Evolutionary conservation across 768 basidiomycete genomes (phyloP).

Genomic region (Imleria badia): DNA sequence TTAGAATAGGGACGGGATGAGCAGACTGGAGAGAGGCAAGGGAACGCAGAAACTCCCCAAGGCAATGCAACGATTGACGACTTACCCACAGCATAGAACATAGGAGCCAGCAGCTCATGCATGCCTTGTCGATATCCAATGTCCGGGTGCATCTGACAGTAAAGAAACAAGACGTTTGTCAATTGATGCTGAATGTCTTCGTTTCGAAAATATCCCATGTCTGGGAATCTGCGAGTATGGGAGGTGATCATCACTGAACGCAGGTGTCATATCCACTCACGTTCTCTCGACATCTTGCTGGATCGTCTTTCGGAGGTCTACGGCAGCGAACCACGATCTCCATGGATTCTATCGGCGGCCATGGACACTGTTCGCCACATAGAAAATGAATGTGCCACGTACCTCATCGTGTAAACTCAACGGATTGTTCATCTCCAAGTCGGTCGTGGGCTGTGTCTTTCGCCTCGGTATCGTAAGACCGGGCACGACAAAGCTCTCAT

Average conservation of each 20-base stretch:
- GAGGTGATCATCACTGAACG: slow-evolving; percentile 1
- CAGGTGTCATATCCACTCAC: slow-evolving; percentile 45
- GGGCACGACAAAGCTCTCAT: slow-evolving; percentile 61
- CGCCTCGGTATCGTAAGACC: slow-evolving; percentile 41
- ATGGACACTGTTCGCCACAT: not conserved
- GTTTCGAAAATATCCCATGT: slow-evolving; percentile 86
- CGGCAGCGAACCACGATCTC: slow-evolving; percentile 88
- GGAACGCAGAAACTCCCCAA: slow-evolving; percentile 6
- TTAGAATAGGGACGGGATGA: slow-evolving; percentile 20
- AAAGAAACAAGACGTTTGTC: slow-evolving; percentile 86
- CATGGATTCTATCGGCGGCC: slow-evolving; percentile 81
- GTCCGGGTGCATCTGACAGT: slow-evolving; percentile 72
- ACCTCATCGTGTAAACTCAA: slow-evolving; percentile 79
- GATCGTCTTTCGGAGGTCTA: slow-evolving; percentile 88
- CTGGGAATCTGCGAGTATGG: slow-evolving; percentile 78
- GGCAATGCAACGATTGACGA: not conserved
- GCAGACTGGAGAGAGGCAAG: slow-evolving; percentile 8
- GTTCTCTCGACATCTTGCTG: slow-evolving; percentile 95
- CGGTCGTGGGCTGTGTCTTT: slow-evolving; percentile 31
- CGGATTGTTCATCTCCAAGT: slow-evolving; percentile 76
- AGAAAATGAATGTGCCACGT: slow-evolving; percentile 2
- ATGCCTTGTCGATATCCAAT: slow-evolving; percentile 98
- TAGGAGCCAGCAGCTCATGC: slow-evolving; percentile 92
- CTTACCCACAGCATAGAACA: slow-evolving; percentile 63
- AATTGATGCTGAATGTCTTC: slow-evolving; percentile 72